Evolutionary conservation across 2,329 filamentous ascomycete species (phyloP), one percentile per base, ranked within the genome.

Genomic region (Exophiala sp.): DNA sequence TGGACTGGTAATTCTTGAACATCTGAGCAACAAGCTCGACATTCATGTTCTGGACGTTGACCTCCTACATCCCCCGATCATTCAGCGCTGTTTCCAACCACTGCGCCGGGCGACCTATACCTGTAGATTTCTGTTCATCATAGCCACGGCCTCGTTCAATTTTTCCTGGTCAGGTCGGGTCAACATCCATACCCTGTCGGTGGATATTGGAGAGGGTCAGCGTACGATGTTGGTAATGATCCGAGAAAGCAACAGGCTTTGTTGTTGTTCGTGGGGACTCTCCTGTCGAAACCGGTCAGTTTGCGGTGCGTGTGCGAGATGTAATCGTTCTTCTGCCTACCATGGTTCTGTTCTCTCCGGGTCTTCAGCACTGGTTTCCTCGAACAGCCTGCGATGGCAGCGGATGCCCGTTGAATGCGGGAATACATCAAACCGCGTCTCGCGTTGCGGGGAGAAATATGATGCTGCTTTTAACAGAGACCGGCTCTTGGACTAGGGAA

Each of bases 1-100:
- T 98, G 9, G 89, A 95, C 68, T 96, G 90, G 67, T 98, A 98
- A 71, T 97, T 98, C 74, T 97, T 96, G 76, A 97, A 98, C 93
- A 98, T 98, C 66, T 97, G 91, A 1, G 91, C 90, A 3, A 97
- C 93, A 2, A 97, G 78, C 71, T 97, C 93, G 29, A 96, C 88
- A 65, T 98, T 95, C 89, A 97, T 96, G 68, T 97, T 98, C 64
- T 95, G 87, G 48, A 96, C 84, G 65, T 97, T 97, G 76, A 97
- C 96, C 60, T 97, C 91, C 86, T 95, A 61, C 4, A 48, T 24
- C 18, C 11, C 22, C 9, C 37, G n/a, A 6, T 19, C 14, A 18
- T 22, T 48, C 21, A 42, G 44, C 18, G 32, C 42, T 10, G 9
- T 27, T 14, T 40, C 19, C 14, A 22, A 18, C 19, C 18, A 14